phyloP scores from a whole-genome alignment of 1,139 yeast species.

The Sugiyamaella japonica region DNA sequence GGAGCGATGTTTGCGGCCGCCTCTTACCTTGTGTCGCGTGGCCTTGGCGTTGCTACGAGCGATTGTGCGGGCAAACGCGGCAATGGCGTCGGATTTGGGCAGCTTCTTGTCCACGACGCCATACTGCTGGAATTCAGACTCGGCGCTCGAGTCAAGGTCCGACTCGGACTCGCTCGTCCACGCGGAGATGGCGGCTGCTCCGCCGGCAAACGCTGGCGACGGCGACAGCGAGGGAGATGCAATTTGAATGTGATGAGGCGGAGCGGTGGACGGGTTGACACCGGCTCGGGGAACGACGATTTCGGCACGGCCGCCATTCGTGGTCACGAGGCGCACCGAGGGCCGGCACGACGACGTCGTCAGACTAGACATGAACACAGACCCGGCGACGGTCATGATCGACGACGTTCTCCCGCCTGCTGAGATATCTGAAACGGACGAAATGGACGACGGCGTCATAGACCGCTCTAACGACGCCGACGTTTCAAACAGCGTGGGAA shows the following conservation, averaged over 20 bases:
- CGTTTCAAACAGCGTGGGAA: slow-evolving; percentile 4
- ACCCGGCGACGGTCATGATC: background rate
- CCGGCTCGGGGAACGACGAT: slow-evolving; percentile 11
- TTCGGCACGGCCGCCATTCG: slow-evolving; percentile 22
- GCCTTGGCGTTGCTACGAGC: slow-evolving; percentile 31
- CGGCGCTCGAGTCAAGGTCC: slow-evolving; percentile 20
- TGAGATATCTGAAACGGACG: slow-evolving; percentile 14
- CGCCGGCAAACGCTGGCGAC: slow-evolving; percentile 3
- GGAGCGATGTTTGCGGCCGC: slow-evolving; percentile 3
- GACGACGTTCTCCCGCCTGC: slow-evolving; percentile 15
- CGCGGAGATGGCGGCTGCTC: background rate
- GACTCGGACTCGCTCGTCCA: slow-evolving; percentile 17
- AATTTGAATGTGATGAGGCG: slow-evolving; percentile 1
- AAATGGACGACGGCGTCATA: slow-evolving; percentile 15
- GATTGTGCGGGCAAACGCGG: slow-evolving; percentile 36
- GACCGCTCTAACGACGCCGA: slow-evolving; percentile 9
- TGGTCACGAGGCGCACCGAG: slow-evolving; percentile 14
- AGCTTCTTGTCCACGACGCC: slow-evolving; percentile 11
- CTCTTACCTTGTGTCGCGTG: slow-evolving; percentile 7
- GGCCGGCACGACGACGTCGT: slow-evolving; percentile 1
- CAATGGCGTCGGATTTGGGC: slow-evolving; percentile 30
- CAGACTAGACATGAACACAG: background rate
- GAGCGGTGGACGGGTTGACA: background rate
- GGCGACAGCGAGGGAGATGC: slow-evolving; percentile 12
- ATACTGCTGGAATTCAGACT: slow-evolving; percentile 24